Evolutionary conservation across 345 rosid species (phyloP).

Genomic region (Pelargonium nanum): DNA sequence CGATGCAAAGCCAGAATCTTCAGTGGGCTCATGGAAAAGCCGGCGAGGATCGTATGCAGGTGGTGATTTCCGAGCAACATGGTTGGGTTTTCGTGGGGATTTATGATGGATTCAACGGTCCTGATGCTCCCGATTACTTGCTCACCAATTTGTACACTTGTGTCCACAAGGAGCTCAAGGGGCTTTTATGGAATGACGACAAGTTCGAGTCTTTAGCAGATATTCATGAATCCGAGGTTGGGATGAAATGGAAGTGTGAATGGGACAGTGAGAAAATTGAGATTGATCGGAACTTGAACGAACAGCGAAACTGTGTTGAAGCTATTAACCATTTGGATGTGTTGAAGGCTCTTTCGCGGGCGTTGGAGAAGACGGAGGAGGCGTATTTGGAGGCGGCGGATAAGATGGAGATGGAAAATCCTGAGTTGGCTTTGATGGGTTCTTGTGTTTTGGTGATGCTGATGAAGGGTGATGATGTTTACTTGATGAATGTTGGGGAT

Average conservation of each 20-base stretch:
- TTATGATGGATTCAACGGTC: conserved; percentile 96
- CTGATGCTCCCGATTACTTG: conserved; percentile 89
- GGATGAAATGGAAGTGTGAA: conserved; percentile 73
- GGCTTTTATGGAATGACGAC: conserved; percentile 75
- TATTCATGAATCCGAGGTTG: no score
- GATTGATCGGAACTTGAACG: conserved; percentile 59
- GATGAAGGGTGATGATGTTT: conserved; percentile 95
- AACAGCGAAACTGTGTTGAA: conserved; percentile 27
- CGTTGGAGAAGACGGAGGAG: conserved; percentile 82
- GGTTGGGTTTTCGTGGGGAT: conserved; percentile 96
- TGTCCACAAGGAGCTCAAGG: conserved; percentile 77
- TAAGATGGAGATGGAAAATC: conserved; percentile 76
- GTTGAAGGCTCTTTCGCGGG: conserved; percentile 67
- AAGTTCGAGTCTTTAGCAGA: conserved; percentile 32
- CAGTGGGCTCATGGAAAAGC: conserved; percentile 99
- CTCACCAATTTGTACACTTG: conserved; percentile 58
- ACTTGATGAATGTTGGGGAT: conserved; percentile 91
- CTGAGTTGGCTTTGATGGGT: conserved; percentile 91
- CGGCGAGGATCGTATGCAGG: conserved; percentile 98
- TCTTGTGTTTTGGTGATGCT: conserved; percentile 90
- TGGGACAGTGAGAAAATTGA: conserved; percentile 62
- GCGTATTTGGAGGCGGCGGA: conserved; percentile 70
- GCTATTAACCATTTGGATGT: conserved; percentile 59
- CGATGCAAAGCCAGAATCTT: conserved; percentile 62
- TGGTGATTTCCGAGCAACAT: conserved; percentile 88